Evolutionary conservation across 2,329 filamentous ascomycete genomes (phyloP), one percentile per base, ranked within the genome.

Genomic region (Pezicula carpinea): DNA sequence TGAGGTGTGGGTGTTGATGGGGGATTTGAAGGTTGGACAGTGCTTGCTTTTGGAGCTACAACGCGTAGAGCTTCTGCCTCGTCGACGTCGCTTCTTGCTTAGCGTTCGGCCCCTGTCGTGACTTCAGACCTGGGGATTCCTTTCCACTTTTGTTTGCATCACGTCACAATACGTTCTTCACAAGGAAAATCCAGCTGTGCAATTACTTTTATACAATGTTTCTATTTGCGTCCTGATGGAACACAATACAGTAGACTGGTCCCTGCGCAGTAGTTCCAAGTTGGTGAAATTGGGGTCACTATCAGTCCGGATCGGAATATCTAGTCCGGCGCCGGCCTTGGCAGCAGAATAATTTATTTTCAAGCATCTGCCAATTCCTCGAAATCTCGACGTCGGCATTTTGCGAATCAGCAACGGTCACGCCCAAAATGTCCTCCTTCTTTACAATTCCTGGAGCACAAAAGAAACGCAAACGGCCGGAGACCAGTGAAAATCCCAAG

Each of bases 371-470:
- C n/a, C 13, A 22, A 13, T 23, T 15, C n/a, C 18, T 26, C 19
- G 26, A 21, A 40, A 14, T 26, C 14, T 40, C n/a, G 6, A 22
- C 38, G 22, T 19, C 38, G 22, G 38, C 19, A 19, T 22, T 40
- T 40, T 23, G 19, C n/a, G 18, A 42, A 40, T n/a, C 38, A 31
- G 41, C 22, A 34, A 32, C 19, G 29, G 39, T 14, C 21, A 44
- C 42, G 31, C 39, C 40, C 40, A 53, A 22, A 21, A 95, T 95
- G 91, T 95, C 92, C 62, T 96, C 91, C 33, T 99, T 97, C 70
- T 99, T 99, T 70, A 96, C 91, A 43, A 74, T 85, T 33, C 90
- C 93, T 5, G 86, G 87, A 34, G 85, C 87, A 43, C 86, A 92
- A 63, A 89, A 88, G 72, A 97, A 97, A 77, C 79, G 93, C 60